Conservation (phyloP, 805 yeast genomes). For the Candida taoyuanica region DNA sequence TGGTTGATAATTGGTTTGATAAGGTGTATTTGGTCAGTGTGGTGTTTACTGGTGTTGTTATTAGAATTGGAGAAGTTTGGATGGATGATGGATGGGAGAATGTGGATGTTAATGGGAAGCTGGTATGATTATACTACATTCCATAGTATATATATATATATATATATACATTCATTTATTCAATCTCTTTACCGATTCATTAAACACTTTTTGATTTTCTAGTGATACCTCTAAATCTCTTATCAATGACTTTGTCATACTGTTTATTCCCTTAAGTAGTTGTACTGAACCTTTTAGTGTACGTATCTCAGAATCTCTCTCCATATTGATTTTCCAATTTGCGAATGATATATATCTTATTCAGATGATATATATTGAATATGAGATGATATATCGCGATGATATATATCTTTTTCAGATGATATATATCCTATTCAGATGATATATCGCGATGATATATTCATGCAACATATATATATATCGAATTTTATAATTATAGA, state of each 20-base stretch:
- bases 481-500: too few relatives aligned
- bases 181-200: not conserved
- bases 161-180: slow-evolving; percentile 1
- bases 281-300: slow-evolving; percentile 8
- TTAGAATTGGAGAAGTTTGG: slow-evolving; percentile 20
- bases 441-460: too few relatives aligned
- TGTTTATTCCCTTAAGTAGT: slow-evolving; percentile 7
- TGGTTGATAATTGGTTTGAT: slow-evolving; percentile 39
- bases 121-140: slow-evolving; percentile 4
- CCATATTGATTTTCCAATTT: not conserved
- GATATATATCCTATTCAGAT: too few relatives aligned
- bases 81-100: slow-evolving; percentile 24
- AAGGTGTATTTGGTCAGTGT: slow-evolving; percentile 32
- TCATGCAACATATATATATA: too few relatives aligned
- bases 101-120: slow-evolving; percentile 10
- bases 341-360: too few relatives aligned
- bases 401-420: too few relatives aligned
- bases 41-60: slow-evolving; percentile 24
- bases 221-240: slow-evolving; percentile 8
- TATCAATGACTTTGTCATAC: slow-evolving; percentile 5
- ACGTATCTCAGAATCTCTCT: slow-evolving; percentile 8
- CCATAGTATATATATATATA: too few relatives aligned
- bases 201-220: slow-evolving; percentile 3
- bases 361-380: too few relatives aligned
- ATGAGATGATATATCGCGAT: too few relatives aligned